phyloP scores from a whole-genome alignment of 2,329 filamentous ascomycete species.

The Claviceps spartinae region DNA sequence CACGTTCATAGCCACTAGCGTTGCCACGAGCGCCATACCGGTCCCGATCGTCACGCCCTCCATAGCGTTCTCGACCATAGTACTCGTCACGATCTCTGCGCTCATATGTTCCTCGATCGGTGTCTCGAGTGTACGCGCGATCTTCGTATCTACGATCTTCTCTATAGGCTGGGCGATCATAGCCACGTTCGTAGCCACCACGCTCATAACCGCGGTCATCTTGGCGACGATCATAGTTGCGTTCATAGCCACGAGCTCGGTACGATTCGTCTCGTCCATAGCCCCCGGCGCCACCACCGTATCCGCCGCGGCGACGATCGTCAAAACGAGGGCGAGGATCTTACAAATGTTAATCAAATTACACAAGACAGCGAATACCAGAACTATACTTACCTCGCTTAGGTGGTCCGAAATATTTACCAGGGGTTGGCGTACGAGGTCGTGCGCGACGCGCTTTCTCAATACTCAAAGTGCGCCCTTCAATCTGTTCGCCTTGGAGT shows the following conservation, averaged over 20 bases:
- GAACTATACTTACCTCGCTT: conserved; percentile 64
- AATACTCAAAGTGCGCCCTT: conserved; percentile 91
- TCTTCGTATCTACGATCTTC: conserved; percentile 34
- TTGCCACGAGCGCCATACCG: conserved; percentile 25
- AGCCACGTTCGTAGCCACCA: conserved; percentile 35
- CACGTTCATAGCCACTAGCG: conserved; percentile 33
- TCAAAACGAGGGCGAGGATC: conserved; percentile 36
- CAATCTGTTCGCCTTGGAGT: conserved; percentile 85
- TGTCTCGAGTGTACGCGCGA: conserved; percentile 37
- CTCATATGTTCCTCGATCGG: conserved; percentile 43
- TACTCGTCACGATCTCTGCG: conserved; percentile 32
- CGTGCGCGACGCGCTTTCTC: conserved; percentile 95
- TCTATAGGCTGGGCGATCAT: conserved; percentile 16
- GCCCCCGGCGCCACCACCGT: conserved; percentile 29
- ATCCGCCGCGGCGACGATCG: conserved; percentile 50
- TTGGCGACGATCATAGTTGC: conserved; percentile 30
- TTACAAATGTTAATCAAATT: conserved; percentile 6
- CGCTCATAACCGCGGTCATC: conserved; percentile 31
- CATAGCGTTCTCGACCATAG: conserved; percentile 25
- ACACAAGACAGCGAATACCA: background rate
- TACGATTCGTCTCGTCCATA: conserved; percentile 43
- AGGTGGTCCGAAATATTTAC: conserved; percentile 97
- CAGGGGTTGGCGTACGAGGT: conserved; percentile 89
- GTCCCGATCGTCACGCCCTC: conserved; percentile 32
- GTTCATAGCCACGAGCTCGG: conserved; percentile 35